Conservation (phyloP, 371 early-diverging fungal species). For the Mortierella sp. region DNA sequence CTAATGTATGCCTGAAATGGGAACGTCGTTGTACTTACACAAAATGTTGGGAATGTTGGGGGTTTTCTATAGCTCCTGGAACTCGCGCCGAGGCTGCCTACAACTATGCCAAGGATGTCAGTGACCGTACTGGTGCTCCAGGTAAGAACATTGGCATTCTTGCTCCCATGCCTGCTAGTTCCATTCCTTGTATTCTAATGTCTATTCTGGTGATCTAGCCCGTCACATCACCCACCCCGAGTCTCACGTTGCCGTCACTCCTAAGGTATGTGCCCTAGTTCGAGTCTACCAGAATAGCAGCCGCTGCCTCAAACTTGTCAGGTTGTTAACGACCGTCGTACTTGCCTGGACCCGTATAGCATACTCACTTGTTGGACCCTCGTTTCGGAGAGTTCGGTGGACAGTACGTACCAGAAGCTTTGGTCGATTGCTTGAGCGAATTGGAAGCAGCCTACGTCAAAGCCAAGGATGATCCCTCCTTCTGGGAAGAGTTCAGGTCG, state of each 20-base stretch:
- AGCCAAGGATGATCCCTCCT: conserved; percentile 86
- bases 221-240: conserved; percentile 30
- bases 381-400: conserved; percentile 97
- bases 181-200: too few species aligned
- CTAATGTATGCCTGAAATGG: too few species aligned
- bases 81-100: conserved; percentile 64
- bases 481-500: conserved; percentile 90
- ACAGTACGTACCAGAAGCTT: conserved; percentile 95
- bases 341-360: conserved; percentile 6
- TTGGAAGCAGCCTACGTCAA: conserved; percentile 84
- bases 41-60: too few species aligned
- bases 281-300: too few species aligned
- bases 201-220: conserved; percentile 7
- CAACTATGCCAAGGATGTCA: conserved; percentile 69
- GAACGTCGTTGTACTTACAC: too few species aligned
- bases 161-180: background rate
- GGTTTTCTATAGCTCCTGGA: conserved; percentile 49
- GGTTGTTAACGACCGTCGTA: background rate
- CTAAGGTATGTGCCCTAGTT: conserved; percentile 25
- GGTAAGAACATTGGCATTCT: conserved; percentile 17
- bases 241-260: conserved; percentile 33
- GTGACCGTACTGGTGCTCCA: conserved; percentile 62
- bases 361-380: conserved; percentile 63
- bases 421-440: conserved; percentile 92
- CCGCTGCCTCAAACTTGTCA: too few species aligned